phyloP scores from a whole-genome alignment of 495 filamentous ascomycete genomes.

The Tuber indicum region DNA sequence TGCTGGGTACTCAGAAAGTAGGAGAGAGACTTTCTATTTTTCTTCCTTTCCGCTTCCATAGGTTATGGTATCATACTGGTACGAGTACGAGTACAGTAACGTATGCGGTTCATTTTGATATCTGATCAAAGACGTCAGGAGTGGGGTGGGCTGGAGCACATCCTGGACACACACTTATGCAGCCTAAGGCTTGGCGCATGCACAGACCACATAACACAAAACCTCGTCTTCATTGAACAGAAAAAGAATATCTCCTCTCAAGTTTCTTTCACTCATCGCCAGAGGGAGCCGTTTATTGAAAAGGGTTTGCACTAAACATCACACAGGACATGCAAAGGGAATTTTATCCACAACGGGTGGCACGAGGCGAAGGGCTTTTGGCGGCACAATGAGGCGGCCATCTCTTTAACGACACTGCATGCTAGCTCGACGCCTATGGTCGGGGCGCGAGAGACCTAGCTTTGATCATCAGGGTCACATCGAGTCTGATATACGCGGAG shows the following conservation, averaged over 20 bases:
- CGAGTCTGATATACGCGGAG: not conserved
- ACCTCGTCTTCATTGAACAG: constrained; percentile 32
- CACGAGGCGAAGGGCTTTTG: not conserved
- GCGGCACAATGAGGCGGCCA: not conserved
- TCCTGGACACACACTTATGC: constrained; percentile 38
- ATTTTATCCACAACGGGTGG: not conserved
- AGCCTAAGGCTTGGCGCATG: constrained; percentile 24
- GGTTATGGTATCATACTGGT: not conserved
- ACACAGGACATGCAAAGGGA: not conserved
- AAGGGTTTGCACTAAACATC: not conserved
- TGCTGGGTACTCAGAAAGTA: not conserved
- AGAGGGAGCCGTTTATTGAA: not conserved
- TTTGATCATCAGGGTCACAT: not conserved
- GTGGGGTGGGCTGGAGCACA: constrained; percentile 33
- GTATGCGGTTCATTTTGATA: constrained; percentile 24
- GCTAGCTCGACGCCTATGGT: not conserved
- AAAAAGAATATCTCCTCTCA: not conserved
- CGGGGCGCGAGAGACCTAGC: not conserved
- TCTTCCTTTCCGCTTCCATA: not conserved
- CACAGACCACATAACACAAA: constrained; percentile 33
- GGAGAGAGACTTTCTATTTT: not conserved
- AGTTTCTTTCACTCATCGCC: not conserved
- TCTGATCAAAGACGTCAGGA: constrained; percentile 23
- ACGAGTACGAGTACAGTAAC: no score
- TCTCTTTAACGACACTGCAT: not conserved